These are phyloP conservation scores for Rhizophagus sp. DNA, from an alignment of 192 early-diverging fungal genomes.

Conservation along the genomic window DNA sequence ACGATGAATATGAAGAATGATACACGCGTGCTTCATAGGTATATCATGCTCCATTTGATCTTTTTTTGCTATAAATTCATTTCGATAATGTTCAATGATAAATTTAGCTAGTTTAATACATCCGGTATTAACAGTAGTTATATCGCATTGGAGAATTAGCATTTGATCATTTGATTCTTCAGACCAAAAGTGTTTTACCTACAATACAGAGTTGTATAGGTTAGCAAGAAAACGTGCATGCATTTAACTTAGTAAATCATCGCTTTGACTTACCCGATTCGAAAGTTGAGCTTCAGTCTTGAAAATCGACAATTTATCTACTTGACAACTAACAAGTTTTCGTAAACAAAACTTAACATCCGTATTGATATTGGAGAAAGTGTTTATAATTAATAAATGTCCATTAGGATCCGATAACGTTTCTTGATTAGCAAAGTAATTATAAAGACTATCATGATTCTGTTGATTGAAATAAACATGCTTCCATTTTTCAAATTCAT, in stretches of 20 bases:
- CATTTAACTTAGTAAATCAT: background rate
- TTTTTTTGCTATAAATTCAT: background rate
- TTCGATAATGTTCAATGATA: slow-evolving; percentile 8
- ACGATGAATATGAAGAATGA: slow-evolving; percentile 28
- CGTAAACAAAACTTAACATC: slow-evolving; percentile 8
- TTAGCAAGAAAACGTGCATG: background rate
- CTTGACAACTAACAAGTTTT: background rate
- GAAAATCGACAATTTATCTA: slow-evolving; percentile 20
- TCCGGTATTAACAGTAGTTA: background rate
- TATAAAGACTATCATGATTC: background rate
- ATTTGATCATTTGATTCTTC: slow-evolving; percentile 9
- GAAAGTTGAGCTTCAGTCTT: slow-evolving; percentile 17
- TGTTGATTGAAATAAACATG: slow-evolving; percentile 13
- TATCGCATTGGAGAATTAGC: slow-evolving; percentile 24
- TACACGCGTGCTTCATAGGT: slow-evolving; percentile 2
- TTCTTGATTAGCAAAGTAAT: background rate
- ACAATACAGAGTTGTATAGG: background rate
- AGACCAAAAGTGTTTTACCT: slow-evolving; percentile 17
- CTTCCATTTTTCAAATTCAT: slow-evolving; percentile 24
- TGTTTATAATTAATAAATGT: slow-evolving; percentile 11
- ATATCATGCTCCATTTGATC: background rate
- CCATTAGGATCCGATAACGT: background rate
- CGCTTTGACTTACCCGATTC: background rate
- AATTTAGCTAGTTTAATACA: slow-evolving; percentile 29
- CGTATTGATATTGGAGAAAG: slow-evolving; percentile 22